A percentile compares a stretch with the other conserved stretches of the same genome.
These are phyloP conservation scores for Mycena chlorophos DNA, from an alignment of 768 basidiomycete species.

Conservation along the genomic window DNA sequence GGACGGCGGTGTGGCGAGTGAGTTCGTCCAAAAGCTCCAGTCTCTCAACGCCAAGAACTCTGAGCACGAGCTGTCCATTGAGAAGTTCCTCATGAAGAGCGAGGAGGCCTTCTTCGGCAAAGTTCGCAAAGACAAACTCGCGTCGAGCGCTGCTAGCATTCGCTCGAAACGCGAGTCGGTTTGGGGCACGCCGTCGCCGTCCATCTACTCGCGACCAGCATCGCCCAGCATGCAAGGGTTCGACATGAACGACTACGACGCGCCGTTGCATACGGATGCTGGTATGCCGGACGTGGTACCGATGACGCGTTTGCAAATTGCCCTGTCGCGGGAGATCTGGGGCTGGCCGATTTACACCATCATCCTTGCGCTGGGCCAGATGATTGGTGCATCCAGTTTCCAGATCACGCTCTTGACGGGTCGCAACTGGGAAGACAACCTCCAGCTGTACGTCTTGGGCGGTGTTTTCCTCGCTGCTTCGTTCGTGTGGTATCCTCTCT, in stretches of 20 bases:
- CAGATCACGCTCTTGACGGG: slow-evolving; percentile 91
- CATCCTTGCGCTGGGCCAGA: slow-evolving; percentile 84
- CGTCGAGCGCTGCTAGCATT: slow-evolving; percentile 73
- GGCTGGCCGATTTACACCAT: slow-evolving; percentile 94
- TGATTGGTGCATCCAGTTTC: slow-evolving; percentile 91
- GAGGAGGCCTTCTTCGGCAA: slow-evolving; percentile 93
- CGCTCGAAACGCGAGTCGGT: slow-evolving; percentile 77
- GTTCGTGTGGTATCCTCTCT: slow-evolving; percentile 86
- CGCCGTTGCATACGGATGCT: slow-evolving; percentile 47
- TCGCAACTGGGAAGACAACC: slow-evolving; percentile 74
- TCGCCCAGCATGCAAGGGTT: slow-evolving; percentile 61
- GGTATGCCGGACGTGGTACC: slow-evolving; percentile 62
- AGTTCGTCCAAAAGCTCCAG: slow-evolving; percentile 86
- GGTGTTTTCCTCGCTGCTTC: slow-evolving; percentile 85
- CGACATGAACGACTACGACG: slow-evolving; percentile 44
- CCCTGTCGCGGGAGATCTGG: slow-evolving; percentile 73
- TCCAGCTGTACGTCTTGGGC: slow-evolving; percentile 90
- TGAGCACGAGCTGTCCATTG: slow-evolving; percentile 88
- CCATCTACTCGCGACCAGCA: slow-evolving; percentile 68
- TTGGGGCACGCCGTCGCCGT: slow-evolving; percentile 73
- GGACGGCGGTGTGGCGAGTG: slow-evolving; percentile 87
- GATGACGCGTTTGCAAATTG: slow-evolving; percentile 84
- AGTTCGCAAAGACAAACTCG: slow-evolving; percentile 83
- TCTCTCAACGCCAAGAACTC: slow-evolving; percentile 81
- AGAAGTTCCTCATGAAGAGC: slow-evolving; percentile 85